These are phyloP conservation scores for Rhizopogon rudus DNA, from an alignment of 768 basidiomycete species.

Conservation along the genomic window DNA sequence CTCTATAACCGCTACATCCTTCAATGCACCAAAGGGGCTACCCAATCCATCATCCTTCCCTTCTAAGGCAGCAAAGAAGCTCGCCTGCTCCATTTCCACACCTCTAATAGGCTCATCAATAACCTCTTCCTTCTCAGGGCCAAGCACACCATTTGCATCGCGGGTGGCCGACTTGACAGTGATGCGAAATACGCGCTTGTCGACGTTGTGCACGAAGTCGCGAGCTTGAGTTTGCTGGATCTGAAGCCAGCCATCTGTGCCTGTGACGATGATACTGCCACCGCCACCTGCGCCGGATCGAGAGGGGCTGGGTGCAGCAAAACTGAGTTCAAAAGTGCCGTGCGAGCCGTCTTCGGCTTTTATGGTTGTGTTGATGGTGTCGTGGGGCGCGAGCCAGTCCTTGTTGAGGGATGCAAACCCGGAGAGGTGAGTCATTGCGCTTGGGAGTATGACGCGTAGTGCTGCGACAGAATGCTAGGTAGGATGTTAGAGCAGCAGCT, in stretches of 20 bases:
- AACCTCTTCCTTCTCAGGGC: conserved; percentile 35
- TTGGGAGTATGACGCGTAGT: conserved; percentile 55
- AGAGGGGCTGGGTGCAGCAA: conserved; percentile 47
- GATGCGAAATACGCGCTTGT: conserved; percentile 30
- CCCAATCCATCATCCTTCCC: conserved; percentile 53
- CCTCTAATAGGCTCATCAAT: conserved; percentile 47
- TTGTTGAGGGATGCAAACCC: conserved; percentile 66
- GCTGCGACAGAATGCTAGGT: conserved; percentile 62
- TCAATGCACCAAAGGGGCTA: conserved; percentile 56
- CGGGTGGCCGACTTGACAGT: conserved; percentile 30
- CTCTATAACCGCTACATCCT: conserved; percentile 78
- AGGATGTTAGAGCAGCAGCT: neutral
- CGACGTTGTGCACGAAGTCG: conserved; percentile 18
- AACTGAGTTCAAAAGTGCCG: conserved; percentile 61
- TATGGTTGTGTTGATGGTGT: conserved; percentile 64
- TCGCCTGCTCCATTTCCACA: conserved; percentile 49
- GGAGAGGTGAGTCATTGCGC: conserved; percentile 48
- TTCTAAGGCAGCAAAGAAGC: conserved; percentile 48
- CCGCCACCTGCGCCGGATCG: conserved; percentile 25
- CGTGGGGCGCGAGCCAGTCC: conserved; percentile 69
- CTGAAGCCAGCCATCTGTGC: conserved; percentile 57
- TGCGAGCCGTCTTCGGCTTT: conserved; percentile 44
- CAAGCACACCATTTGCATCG: conserved; percentile 13
- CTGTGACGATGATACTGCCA: conserved; percentile 42
- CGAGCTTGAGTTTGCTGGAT: conserved; percentile 29